A percentile compares a stretch with the other conserved stretches of the same genome.
These are phyloP conservation scores for Apiospora saccharicola DNA, from an alignment of 2,329 filamentous ascomycete genomes.

Conservation along the genomic window DNA sequence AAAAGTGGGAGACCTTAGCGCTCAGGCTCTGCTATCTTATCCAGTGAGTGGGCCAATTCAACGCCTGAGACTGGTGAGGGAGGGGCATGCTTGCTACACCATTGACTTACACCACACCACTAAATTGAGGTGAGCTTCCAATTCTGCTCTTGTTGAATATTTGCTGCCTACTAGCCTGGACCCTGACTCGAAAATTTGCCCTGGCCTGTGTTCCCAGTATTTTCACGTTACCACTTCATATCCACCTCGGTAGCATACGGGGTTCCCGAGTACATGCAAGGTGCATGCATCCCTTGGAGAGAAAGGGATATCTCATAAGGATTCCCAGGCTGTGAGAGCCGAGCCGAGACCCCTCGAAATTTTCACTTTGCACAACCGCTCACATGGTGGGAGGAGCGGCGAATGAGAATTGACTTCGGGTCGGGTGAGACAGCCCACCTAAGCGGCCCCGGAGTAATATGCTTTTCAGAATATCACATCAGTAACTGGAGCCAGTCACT, in stretches of 20 bases:
- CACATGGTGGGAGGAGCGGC: not conserved
- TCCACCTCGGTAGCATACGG: slow-evolving; percentile 16
- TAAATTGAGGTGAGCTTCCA: slow-evolving; percentile 11
- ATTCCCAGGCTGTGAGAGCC: not conserved
- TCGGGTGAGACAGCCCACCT: slow-evolving; percentile 1
- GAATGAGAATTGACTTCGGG: not conserved
- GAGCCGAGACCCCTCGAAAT: not conserved
- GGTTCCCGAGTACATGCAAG: slow-evolving; percentile 14
- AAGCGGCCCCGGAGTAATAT: not conserved
- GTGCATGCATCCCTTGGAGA: slow-evolving; percentile 7
- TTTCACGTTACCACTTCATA: not conserved
- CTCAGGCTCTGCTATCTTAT: slow-evolving; percentile 19
- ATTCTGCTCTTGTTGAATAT: slow-evolving; percentile 16
- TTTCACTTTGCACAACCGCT: not conserved
- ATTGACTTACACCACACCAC: not conserved
- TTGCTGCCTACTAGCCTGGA: not conserved
- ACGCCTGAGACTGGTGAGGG: slow-evolving; percentile 14
- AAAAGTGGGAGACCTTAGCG: not conserved
- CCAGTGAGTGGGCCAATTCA: not conserved
- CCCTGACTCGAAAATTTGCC: slow-evolving; percentile 17
- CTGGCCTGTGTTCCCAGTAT: not conserved
- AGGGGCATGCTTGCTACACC: slow-evolving; percentile 6
- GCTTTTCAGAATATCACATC: not conserved
- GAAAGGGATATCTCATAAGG: not conserved
- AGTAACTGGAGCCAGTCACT: not conserved